A percentile compares a stretch with the other conserved stretches of the same genome.
Conservation (phyloP, 805 yeast genomes). For the Starmerella vitae region DNA sequence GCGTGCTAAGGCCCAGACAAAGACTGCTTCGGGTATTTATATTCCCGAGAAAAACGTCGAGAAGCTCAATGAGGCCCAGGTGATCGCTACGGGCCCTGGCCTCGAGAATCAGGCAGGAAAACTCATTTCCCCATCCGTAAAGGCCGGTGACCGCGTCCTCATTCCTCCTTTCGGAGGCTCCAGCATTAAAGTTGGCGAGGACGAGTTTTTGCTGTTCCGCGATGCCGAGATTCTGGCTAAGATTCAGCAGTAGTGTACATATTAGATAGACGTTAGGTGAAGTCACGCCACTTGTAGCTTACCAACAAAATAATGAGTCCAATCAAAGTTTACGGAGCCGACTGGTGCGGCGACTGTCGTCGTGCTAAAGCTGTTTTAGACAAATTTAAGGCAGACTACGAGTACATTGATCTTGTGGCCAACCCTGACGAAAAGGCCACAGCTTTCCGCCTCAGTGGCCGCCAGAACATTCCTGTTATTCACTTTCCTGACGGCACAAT, state of each 20-base stretch:
- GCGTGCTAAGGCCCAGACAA: constrained; percentile 78
- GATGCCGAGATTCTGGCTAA: constrained; percentile 93
- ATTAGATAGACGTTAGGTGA: too few relatives aligned
- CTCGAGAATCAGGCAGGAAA: constrained; percentile 62
- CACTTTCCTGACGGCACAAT: constrained; percentile 17
- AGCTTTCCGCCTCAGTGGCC: constrained; percentile 17
- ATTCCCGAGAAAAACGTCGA: constrained; percentile 94
- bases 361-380: constrained; percentile 18
- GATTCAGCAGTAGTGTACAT: constrained; percentile 41
- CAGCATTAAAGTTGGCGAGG: constrained; percentile 73
- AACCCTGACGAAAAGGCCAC: constrained; percentile 17
- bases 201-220: constrained; percentile 59
- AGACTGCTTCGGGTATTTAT: constrained; percentile 85
- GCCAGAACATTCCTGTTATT: constrained; percentile 19
- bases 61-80: constrained; percentile 84
- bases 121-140: constrained; percentile 56
- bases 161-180: constrained; percentile 93
- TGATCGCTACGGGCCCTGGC: constrained; percentile 93
- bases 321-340: constrained; percentile 21
- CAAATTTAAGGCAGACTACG: constrained; percentile 10
- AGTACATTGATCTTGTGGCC: constrained; percentile 19
- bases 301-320: too few relatives aligned
- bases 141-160: constrained; percentile 85
- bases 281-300: too few relatives aligned
- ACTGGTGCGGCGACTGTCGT: constrained; percentile 23